Evolutionary conservation across 495 filamentous ascomycete genomes (phyloP).

Genomic region (Cetradonia linearis): DNA sequence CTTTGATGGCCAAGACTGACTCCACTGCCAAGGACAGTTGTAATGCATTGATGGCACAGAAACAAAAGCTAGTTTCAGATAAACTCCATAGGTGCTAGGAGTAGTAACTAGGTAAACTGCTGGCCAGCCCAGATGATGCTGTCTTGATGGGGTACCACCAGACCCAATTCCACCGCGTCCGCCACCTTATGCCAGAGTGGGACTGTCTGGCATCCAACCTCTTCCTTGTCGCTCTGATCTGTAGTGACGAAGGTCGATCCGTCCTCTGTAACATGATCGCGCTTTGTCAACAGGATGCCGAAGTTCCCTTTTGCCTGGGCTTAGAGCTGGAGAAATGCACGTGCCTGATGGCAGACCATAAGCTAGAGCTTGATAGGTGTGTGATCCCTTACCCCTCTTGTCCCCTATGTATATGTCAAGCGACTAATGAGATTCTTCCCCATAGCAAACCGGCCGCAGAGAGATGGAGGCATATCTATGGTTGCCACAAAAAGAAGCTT

Average conservation of each 20-base stretch:
- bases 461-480: conserved; percentile 22
- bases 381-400: not conserved
- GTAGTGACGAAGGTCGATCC: conserved; percentile 17
- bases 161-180: conserved; percentile 20
- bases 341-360: conserved; percentile 11
- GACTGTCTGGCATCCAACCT: conserved; percentile 23
- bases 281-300: conserved; percentile 24
- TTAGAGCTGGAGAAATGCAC: conserved; percentile 23
- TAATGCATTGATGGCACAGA: conserved; percentile 20
- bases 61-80: conserved; percentile 22
- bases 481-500: conserved; percentile 20
- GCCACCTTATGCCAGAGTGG: conserved; percentile 20
- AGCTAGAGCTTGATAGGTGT: conserved; percentile 2
- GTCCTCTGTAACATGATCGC: conserved; percentile 35
- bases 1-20: conserved; percentile 5
- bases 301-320: conserved; percentile 16
- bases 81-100: conserved; percentile 21
- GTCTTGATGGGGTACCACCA: conserved; percentile 16
- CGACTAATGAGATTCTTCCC: conserved; percentile 4
- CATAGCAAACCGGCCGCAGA: conserved; percentile 14
- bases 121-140: conserved; percentile 10
- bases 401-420: conserved; percentile 3
- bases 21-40: conserved; percentile 16
- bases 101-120: conserved; percentile 16
- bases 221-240: conserved; percentile 20